Base-by-base conservation (phyloP, 306 rosid genomes). In the Boehmeria nivea region DNA sequence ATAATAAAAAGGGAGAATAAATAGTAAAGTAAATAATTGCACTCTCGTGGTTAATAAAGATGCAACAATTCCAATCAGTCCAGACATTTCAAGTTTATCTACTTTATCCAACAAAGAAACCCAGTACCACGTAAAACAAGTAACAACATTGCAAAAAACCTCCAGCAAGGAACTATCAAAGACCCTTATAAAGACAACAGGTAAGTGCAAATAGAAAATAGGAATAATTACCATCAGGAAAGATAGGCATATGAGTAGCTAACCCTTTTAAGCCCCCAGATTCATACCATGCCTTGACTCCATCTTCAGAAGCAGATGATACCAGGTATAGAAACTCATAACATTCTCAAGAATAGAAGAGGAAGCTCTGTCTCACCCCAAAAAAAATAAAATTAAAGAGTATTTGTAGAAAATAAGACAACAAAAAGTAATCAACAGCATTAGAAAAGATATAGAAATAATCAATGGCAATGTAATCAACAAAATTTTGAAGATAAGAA, bases 291-390 rank as follows among this genome's bases (percentile, higher is more conserved):
- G 6, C 73, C 66, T 28, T 16, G 42, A 80, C 47, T 58, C 91
- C 95, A 66, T 63, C 75, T 61, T 64, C 91, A 43, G 97, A 76
- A 27, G 91, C 70, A 42, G 77, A 72, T 37, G 82, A 78, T 33
- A 82, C 93, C 65, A 91, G 70, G 78, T 84, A 87, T 12, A 91
- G 60, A 78, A 87, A 80, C 72, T 91, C 96, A 51, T 69, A 85
- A 71, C 96, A 82, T 55, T 91, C 96, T 69, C 86, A 15, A 78
- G 74, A 59, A 75, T 75, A 20, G 87, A 72, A 12, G 73, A 75
- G 27, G 80, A 80, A 42, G 85, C 65, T 59, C 98, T 91, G 74
- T 48, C 38, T 23, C 28, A 25, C 15, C 43, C 43, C 10, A 0
- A 21, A 20, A 39, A 10, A 26, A 64, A 39, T 18, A 43, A 16